These are phyloP conservation scores for Phialocephala subalpina DNA, from an alignment of 2,329 filamentous ascomycete species.

Conservation along the genomic window DNA sequence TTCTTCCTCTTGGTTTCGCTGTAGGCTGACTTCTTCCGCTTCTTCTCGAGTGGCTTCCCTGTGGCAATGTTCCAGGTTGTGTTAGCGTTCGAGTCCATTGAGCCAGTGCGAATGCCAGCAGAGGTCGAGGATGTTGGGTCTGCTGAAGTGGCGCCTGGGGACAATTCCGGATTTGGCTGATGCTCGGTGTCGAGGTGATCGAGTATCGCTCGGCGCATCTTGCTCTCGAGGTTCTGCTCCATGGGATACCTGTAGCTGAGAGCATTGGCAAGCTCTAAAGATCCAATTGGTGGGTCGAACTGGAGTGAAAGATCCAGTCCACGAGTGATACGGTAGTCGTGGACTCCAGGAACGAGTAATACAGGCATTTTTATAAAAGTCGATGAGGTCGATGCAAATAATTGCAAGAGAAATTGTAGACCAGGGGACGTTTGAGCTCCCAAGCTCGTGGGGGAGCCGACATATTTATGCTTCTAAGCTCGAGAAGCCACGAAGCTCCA, in stretches of 20 bases:
- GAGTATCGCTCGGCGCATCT: not conserved
- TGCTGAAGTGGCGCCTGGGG: not conserved
- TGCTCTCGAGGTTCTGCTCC: not conserved
- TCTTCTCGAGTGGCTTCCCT: not conserved
- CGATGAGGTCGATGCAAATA: no score
- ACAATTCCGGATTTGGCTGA: not conserved
- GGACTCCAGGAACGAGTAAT: not conserved
- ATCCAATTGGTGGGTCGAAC: slow-evolving; percentile 8
- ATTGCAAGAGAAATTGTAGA: no score
- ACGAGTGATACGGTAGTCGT: not conserved
- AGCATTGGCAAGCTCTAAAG: slow-evolving; percentile 14
- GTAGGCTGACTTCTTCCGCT: slow-evolving; percentile 2
- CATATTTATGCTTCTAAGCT: no score
- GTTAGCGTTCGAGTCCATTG: not conserved
- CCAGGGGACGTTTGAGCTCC: no score
- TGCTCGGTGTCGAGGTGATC: not conserved
- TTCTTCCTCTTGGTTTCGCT: not conserved
- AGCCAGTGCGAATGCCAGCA: not conserved
- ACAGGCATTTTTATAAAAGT: not conserved
- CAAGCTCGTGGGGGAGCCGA: no score
- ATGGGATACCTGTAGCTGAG: slow-evolving; percentile 4
- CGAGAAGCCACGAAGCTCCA: no score
- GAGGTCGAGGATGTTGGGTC: not conserved
- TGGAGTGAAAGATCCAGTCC: not conserved
- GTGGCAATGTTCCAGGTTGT: not conserved